Percentiles rank a stretch among this genome's conserved stretches.
These are phyloP conservation scores for Arxiozyma telluris DNA, from an alignment of 1,139 yeast genomes.

Conservation along the genomic window DNA sequence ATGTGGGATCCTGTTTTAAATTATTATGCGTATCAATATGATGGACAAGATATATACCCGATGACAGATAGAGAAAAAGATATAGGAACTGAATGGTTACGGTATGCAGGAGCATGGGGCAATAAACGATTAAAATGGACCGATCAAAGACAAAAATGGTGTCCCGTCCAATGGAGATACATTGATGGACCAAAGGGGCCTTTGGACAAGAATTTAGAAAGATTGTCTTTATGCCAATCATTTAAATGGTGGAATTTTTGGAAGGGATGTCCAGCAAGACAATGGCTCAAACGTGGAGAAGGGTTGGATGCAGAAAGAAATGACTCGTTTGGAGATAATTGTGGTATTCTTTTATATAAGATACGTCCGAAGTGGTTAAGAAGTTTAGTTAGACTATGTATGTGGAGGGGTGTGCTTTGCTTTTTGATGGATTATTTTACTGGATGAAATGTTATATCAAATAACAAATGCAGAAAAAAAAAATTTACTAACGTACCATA, in stretches of 20 bases:
- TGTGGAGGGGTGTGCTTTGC: constrained; percentile 69
- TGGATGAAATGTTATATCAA: constrained; percentile 32
- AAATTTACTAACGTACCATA: too few species aligned
- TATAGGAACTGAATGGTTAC: constrained; percentile 67
- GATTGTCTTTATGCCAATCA: constrained; percentile 70
- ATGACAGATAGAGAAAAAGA: constrained; percentile 40
- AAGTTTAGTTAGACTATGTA: constrained; percentile 40
- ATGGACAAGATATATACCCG: constrained; percentile 24
- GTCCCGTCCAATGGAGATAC: constrained; percentile 82
- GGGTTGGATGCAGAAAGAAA: constrained; percentile 70
- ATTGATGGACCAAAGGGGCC: constrained; percentile 95
- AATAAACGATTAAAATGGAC: constrained; percentile 55
- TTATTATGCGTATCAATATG: constrained; percentile 69
- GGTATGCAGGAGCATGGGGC: constrained; percentile 86
- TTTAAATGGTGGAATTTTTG: constrained; percentile 75
- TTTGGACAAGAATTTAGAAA: constrained; percentile 57
- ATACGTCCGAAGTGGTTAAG: constrained; percentile 45
- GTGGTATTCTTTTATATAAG: constrained; percentile 48
- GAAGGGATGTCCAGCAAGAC: constrained; percentile 69
- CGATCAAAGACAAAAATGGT: constrained; percentile 77
- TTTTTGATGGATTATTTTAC: constrained; percentile 49
- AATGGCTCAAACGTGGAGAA: constrained; percentile 68
- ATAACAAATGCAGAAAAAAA: too few species aligned
- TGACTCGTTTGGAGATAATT: constrained; percentile 32
- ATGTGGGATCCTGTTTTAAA: constrained; percentile 88